Evolutionary conservation across 2,329 filamentous ascomycete species (phyloP).

Genomic region (Ceratocystiopsis sp.): DNA sequence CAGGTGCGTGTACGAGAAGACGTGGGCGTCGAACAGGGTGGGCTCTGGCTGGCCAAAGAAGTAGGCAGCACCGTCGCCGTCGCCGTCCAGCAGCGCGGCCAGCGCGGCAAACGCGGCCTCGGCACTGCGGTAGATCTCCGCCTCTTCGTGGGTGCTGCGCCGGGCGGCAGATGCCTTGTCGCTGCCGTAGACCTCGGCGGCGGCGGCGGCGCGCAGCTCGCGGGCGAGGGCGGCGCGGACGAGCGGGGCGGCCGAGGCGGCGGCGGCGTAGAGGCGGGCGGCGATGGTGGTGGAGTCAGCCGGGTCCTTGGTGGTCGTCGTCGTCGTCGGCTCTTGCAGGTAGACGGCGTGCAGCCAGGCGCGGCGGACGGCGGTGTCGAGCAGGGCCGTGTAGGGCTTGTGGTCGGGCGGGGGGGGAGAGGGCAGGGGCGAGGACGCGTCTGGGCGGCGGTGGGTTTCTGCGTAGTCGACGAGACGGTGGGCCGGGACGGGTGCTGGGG

Average conservation of each 20-base stretch:
- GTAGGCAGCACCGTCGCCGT: conserved; percentile 13
- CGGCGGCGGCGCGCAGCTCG: conserved; percentile 57
- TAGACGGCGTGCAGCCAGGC: conserved; percentile 85
- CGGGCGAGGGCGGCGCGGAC: conserved; percentile 46
- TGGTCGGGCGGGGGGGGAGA: conserved; percentile 28
- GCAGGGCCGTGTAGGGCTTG: conserved; percentile 61
- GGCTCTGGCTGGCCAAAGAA: conserved; percentile 49
- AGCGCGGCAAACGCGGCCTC: conserved; percentile 29
- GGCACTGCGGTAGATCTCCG: conserved; percentile 25
- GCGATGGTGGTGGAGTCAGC: conserved; percentile 55
- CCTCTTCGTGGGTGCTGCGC: conserved; percentile 18
- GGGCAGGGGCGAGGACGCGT: background rate
- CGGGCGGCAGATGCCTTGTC: conserved; percentile 11
- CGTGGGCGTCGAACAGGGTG: conserved; percentile 66
- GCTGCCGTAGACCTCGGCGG: conserved; percentile 31
- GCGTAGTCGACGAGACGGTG: conserved; percentile 12
- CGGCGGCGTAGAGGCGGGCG: conserved; percentile 50
- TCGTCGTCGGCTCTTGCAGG: conserved; percentile 40
- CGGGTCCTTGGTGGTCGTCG: no score
- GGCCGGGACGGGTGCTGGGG: conserved; percentile 11
- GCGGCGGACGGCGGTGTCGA: conserved; percentile 62
- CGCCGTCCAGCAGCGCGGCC: conserved; percentile 19
- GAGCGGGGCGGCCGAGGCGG: conserved; percentile 39
- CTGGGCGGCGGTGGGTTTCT: background rate
- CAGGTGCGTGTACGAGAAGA: conserved; percentile 81